phyloP scores from a whole-genome alignment of 495 filamentous ascomycete species.

The Tuber magnatum region DNA sequence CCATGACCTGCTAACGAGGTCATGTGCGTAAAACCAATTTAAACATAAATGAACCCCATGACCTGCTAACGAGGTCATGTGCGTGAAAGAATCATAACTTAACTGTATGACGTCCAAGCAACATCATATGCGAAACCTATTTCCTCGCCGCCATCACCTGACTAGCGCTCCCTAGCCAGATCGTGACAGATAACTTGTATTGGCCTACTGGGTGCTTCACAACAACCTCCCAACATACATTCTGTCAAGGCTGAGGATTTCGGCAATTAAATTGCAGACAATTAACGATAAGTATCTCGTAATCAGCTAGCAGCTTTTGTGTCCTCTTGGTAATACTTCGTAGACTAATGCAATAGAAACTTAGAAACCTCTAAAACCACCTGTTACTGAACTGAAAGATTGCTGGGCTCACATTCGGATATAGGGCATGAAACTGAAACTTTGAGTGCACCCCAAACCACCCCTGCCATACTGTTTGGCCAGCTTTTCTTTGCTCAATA shows the following conservation, averaged over 20 bases:
- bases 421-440: not conserved
- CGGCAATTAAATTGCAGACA: not conserved
- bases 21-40: too few relatives aligned
- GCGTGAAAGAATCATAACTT: too few relatives aligned
- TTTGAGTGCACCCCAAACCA: not conserved
- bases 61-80: too few relatives aligned
- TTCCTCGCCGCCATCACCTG: too few relatives aligned
- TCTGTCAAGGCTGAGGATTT: not conserved
- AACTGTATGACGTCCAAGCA: too few relatives aligned
- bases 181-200: not conserved
- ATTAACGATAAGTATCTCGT: not conserved
- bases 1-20: too few relatives aligned
- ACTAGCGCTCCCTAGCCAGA: too few relatives aligned
- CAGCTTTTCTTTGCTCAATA: not conserved
- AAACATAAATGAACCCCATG: too few relatives aligned
- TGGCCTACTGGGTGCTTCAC: not conserved
- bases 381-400: not conserved
- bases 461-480: not conserved
- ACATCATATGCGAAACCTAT: too few relatives aligned
- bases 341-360: not conserved
- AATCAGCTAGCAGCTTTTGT: not conserved
- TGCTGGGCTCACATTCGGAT: not conserved
- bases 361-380: slow-evolving; percentile 4
- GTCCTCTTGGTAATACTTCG: not conserved
- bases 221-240: not conserved